Conservation (phyloP, 2,329 filamentous ascomycete species). For the Calonectria hongkongensis region DNA sequence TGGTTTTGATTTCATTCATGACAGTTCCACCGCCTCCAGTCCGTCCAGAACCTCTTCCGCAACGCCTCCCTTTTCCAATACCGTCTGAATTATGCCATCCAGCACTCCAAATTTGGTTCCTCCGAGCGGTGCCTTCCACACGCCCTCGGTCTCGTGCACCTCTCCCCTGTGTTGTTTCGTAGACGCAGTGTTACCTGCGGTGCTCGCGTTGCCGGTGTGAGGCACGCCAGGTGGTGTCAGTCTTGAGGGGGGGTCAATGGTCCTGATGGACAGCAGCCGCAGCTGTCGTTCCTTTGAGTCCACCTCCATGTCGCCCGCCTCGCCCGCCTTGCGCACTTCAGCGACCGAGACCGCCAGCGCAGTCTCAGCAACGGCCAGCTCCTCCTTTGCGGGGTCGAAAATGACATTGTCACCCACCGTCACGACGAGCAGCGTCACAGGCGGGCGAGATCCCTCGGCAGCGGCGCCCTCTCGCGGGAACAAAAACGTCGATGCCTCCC, state of each 20-base stretch:
- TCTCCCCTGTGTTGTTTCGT: conserved; percentile 64
- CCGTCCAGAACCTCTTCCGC: conserved; percentile 91
- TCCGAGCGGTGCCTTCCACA: conserved; percentile 91
- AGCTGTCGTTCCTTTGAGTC: conserved; percentile 67
- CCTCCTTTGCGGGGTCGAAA: conserved; percentile 93
- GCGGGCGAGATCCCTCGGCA: conserved; percentile 74
- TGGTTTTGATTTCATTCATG: conserved; percentile 57
- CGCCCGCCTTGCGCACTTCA: conserved; percentile 59
- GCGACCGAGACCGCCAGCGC: conserved; percentile 90
- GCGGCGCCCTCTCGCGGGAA: conserved; percentile 75
- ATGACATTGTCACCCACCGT: conserved; percentile 91
- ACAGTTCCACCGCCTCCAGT: conserved; percentile 83
- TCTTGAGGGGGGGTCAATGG: conserved; percentile 83
- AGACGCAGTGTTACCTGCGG: conserved; percentile 55
- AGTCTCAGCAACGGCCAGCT: conserved; percentile 93
- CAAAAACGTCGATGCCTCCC: conserved; percentile 87
- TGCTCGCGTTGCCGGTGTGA: conserved; percentile 74
- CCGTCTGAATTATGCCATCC: conserved; percentile 83
- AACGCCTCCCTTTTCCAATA: conserved; percentile 85
- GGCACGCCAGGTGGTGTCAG: conserved; percentile 83
- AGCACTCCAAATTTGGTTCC: conserved; percentile 86
- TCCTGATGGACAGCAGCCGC: conserved; percentile 80
- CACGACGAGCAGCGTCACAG: conserved; percentile 93
- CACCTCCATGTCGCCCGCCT: conserved; percentile 62
- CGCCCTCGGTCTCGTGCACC: conserved; percentile 78